Percentiles rank a stretch among this genome's conserved stretches.
These are phyloP conservation scores for Nakazawaea anatomiae DNA, from an alignment of 805 yeast species.

Conservation along the genomic window DNA sequence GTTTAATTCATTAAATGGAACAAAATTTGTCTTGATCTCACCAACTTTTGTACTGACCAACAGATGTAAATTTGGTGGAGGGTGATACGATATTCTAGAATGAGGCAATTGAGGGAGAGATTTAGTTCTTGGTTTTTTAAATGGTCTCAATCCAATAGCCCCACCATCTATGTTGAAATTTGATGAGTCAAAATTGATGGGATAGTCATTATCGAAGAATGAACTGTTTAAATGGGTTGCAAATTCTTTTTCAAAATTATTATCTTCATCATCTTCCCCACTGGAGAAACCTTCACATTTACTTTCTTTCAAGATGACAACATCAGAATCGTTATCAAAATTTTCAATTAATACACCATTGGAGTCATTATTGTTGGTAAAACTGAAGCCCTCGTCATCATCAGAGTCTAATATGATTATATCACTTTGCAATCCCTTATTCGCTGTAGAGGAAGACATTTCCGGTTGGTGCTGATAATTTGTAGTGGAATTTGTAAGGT, in stretches of 20 bases:
- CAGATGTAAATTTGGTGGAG: slow-evolving; percentile 23
- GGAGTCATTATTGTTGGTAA: slow-evolving; percentile 10
- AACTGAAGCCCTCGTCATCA: slow-evolving; percentile 26
- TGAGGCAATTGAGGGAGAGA: slow-evolving; percentile 51
- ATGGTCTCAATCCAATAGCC: slow-evolving; percentile 11
- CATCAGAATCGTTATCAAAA: slow-evolving; percentile 11
- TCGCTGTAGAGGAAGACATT: slow-evolving; percentile 14
- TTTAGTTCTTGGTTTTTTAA: slow-evolving; percentile 42
- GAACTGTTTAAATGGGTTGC: background rate
- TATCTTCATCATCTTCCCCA: slow-evolving; percentile 5
- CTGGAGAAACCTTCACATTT: background rate
- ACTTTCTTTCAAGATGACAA: slow-evolving; percentile 10
- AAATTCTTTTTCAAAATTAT: background rate
- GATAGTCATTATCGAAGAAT: background rate
- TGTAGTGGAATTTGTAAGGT: background rate
- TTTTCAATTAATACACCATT: slow-evolving; percentile 4
- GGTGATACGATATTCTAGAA: slow-evolving; percentile 35
- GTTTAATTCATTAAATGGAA: slow-evolving; percentile 18
- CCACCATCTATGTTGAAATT: background rate
- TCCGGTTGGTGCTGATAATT: background rate
- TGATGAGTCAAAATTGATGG: background rate
- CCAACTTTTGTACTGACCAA: slow-evolving; percentile 34
- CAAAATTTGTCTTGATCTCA: slow-evolving; percentile 31
- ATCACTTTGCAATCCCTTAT: slow-evolving; percentile 16
- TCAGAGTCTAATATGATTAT: slow-evolving; percentile 36